These are phyloP conservation scores for Cystofilobasidium bisporidii DNA, from an alignment of 768 basidiomycete species.

Conservation along the genomic window DNA sequence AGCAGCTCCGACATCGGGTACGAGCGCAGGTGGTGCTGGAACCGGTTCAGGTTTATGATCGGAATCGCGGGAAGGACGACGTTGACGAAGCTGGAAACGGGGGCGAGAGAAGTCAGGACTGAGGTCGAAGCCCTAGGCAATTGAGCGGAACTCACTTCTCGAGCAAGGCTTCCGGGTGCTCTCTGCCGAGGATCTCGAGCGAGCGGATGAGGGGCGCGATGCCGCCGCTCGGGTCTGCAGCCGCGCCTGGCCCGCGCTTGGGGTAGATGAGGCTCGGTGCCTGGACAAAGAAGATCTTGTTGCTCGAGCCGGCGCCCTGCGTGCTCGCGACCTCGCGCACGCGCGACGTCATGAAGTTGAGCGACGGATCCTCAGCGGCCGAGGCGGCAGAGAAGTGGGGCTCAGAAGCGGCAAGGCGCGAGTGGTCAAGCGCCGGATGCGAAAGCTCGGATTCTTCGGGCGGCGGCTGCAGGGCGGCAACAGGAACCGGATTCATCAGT, in stretches of 20 bases:
- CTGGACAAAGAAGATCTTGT: conserved; percentile 22
- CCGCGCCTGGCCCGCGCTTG: background rate
- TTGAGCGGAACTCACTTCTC: conserved; percentile 8
- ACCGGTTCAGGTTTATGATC: conserved; percentile 20
- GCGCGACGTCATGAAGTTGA: conserved; percentile 9
- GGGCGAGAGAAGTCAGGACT: background rate
- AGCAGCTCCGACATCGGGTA: background rate
- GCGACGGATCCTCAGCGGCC: conserved; percentile 26
- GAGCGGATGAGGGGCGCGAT: conserved; percentile 5
- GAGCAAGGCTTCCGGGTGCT: background rate
- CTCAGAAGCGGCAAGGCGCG: conserved; percentile 16
- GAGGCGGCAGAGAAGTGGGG: conserved; percentile 12
- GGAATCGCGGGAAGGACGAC: conserved; percentile 24
- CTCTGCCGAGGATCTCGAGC: background rate
- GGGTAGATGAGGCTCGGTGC: conserved; percentile 12
- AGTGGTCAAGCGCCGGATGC: conserved; percentile 18
- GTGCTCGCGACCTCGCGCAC: conserved; percentile 18
- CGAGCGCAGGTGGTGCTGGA: conserved; percentile 16
- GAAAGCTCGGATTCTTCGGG: conserved; percentile 22
- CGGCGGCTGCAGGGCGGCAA: background rate
- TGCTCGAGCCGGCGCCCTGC: background rate
- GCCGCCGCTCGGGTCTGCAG: background rate
- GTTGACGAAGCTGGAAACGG: conserved; percentile 16
- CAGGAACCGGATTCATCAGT: background rate
- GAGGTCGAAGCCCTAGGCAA: accelerated